Evolutionary conservation across 1,284 basidiomycete species (phyloP).

Genomic region (Amylostereum areolatum): DNA sequence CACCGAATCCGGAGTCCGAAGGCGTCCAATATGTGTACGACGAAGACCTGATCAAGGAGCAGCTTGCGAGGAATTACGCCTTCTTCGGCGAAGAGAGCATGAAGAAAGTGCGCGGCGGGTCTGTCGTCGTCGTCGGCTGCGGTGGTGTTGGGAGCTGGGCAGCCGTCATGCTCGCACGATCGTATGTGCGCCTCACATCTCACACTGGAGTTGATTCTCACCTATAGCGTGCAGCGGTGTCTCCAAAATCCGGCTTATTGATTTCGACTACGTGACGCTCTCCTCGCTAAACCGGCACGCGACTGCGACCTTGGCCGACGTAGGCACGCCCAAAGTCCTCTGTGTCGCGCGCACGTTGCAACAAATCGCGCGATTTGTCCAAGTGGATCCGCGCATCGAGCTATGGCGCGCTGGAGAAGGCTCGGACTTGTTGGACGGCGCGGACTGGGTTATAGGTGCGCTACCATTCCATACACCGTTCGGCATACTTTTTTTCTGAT

Average conservation of each 20-base stretch:
- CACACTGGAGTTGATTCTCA: neutral
- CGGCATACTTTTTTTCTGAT: slow-evolving; percentile 8
- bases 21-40: slow-evolving; percentile 40
- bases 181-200: slow-evolving; percentile 42
- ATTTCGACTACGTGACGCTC: slow-evolving; percentile 92
- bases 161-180: slow-evolving; percentile 89
- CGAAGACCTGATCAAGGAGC: slow-evolving; percentile 76
- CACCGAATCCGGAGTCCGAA: slow-evolving; percentile 1
- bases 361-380: slow-evolving; percentile 64
- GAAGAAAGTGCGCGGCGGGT: slow-evolving; percentile 68
- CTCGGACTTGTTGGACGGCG: slow-evolving; percentile 67
- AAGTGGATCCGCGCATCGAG: slow-evolving; percentile 79
- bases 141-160: slow-evolving; percentile 97
- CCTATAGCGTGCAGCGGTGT: slow-evolving; percentile 48
- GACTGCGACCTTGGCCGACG: slow-evolving; percentile 85
- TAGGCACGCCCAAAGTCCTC: slow-evolving; percentile 92
- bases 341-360: slow-evolving; percentile 72
- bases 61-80: slow-evolving; percentile 90
- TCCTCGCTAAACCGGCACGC: slow-evolving; percentile 94
- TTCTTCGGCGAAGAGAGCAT: slow-evolving; percentile 93
- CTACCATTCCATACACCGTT: slow-evolving; percentile 8
- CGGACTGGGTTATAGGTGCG: slow-evolving; percentile 86
- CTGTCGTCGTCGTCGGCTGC: slow-evolving; percentile 88
- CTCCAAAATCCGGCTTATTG: slow-evolving; percentile 66
- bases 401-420: slow-evolving; percentile 80